Conservation (phyloP, 768 basidiomycete species). For the Exidia glandulosa region DNA sequence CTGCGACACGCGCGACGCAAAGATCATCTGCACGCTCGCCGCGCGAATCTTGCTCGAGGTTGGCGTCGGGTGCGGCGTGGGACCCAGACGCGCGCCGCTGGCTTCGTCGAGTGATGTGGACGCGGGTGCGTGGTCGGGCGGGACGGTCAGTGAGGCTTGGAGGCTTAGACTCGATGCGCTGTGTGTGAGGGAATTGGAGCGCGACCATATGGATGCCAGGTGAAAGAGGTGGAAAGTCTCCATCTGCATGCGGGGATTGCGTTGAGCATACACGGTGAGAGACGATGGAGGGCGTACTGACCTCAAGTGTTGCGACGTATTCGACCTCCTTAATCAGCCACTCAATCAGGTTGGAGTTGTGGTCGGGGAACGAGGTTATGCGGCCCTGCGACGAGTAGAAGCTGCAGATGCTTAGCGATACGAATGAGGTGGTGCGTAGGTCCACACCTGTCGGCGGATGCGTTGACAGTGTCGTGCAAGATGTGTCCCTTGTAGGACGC, state of each 20-base stretch:
- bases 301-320: constrained; percentile 61
- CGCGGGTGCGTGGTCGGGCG: constrained; percentile 1
- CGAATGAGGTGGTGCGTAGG: neutral
- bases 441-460: constrained; percentile 74
- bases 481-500: neutral
- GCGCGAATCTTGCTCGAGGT: constrained; percentile 41
- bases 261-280: neutral
- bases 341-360: constrained; percentile 54
- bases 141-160: constrained; percentile 14
- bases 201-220: constrained; percentile 59
- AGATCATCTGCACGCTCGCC: constrained; percentile 75
- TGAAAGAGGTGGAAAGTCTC: constrained; percentile 77
- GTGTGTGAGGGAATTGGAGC: constrained; percentile 5
- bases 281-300: constrained; percentile 21
- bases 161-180: constrained; percentile 4
- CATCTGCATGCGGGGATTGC: constrained; percentile 43
- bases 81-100: neutral
- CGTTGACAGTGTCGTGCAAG: constrained; percentile 42
- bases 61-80: neutral
- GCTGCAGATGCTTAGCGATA: constrained; percentile 23
- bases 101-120: neutral
- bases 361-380: constrained; percentile 69
- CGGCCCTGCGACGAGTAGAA: constrained; percentile 85
- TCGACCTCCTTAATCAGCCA: constrained; percentile 37
- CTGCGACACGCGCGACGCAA: constrained; percentile 59